Evolutionary conservation across 148 eudicot genomes (phyloP), one percentile per base, ranked within the genome.

Genomic region (Chenopodium quinoa): DNA sequence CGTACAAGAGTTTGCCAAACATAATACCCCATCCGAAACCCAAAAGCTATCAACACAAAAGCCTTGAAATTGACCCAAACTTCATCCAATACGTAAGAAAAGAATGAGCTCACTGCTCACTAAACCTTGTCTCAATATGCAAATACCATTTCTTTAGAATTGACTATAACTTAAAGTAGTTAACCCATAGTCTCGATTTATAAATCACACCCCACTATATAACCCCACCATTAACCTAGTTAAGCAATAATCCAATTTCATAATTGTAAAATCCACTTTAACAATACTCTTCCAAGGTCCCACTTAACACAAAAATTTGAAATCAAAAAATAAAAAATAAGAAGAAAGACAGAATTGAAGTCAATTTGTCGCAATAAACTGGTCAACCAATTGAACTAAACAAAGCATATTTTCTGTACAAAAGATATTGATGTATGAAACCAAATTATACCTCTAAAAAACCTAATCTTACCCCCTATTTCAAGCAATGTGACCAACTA

Each of bases 351-450:
- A 47, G 63, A 75, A 73, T 60, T 54, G 60, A 73, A 83, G 82
- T 83, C 85, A 83, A 83, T 75, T 79, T 79, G 31, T 68, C 71
- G 79, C 76, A 68, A n/a, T 67, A 79, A 83, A 79, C 69, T 75
- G 48, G 86, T 83, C 76, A 83, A 83, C 82, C 76, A 79, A 75
- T 79, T 68, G 7, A 60, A 68, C 79, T 60, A 34, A 73, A 69
- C 60, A 68, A 79, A 56, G n/a, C 22, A 71, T 25, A 11, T 34
- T 37, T 40, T 79, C 68, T 79, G 40, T 79, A 79, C 82, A 79
- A 74, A 31, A 76, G 70, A 40, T 12, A 63, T 66, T 83, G 48
- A 83, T 74, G 75, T 75, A 68, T 83, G 62, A 79, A 83, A 40
- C 75, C 79, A 46, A 83, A 75, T 79, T 80, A n/a, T 13, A 44